A percentile compares a stretch with the other conserved stretches of the same genome.
These are phyloP conservation scores for Ichthyophthirius multifiliis DNA, from an alignment of 169 alveolate species.

Conservation along the genomic window DNA sequence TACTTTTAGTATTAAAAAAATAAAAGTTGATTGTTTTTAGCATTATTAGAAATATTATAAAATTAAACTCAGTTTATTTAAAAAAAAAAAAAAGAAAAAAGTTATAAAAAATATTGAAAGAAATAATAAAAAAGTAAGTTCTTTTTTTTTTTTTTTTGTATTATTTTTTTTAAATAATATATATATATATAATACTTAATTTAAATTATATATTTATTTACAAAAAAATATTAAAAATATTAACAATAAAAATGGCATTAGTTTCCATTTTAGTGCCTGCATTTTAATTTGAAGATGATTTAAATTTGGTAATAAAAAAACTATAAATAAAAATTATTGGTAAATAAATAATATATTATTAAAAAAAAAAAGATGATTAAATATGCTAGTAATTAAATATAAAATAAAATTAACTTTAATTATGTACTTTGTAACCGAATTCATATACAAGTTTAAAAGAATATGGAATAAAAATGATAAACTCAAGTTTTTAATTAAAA, in stretches of 20 bases:
- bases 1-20: too few relatives aligned
- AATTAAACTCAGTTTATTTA: too few relatives aligned
- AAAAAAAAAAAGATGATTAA: not conserved
- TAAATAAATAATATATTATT: not conserved
- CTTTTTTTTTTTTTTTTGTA: too few relatives aligned
- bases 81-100: too few relatives aligned
- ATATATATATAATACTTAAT: too few relatives aligned
- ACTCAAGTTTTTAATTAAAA: not conserved
- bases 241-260: not conserved
- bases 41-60: too few relatives aligned
- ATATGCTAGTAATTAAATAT: not conserved
- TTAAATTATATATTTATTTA: too few relatives aligned
- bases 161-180: too few relatives aligned
- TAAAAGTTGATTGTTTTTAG: too few relatives aligned
- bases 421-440: not conserved
- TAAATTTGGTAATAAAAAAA: not conserved
- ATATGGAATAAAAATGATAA: not conserved
- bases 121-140: too few relatives aligned
- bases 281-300: slow-evolving; percentile 7
- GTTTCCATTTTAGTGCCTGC: slow-evolving; percentile 19
- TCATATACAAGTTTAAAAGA: not conserved
- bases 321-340: too few relatives aligned
- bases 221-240: not conserved
- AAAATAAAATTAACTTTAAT: not conserved
- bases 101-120: too few relatives aligned